Conservation (phyloP, 1,139 yeast genomes). For the Tardiomyces depauwii region DNA sequence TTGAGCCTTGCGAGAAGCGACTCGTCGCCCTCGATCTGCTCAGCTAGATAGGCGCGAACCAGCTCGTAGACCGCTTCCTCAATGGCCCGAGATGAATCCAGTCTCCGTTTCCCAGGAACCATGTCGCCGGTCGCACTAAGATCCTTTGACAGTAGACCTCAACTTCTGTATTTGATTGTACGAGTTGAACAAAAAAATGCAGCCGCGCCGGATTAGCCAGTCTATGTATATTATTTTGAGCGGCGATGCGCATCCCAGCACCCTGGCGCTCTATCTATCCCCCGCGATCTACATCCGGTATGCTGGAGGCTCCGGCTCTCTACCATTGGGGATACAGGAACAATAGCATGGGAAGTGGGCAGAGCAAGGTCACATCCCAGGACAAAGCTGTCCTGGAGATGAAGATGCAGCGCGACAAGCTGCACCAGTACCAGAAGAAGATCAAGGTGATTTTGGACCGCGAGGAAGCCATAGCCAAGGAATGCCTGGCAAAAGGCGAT, state of each 20-base stretch:
- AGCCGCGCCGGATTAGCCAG: neutral
- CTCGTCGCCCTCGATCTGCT: slow-evolving; percentile 6
- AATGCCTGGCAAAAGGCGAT: slow-evolving; percentile 44
- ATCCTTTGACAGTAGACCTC: too few species aligned
- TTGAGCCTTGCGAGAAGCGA: neutral
- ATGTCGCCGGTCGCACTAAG: neutral
- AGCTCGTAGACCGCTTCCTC: slow-evolving; percentile 8
- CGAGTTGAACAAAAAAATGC: neutral
- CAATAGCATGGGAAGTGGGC: slow-evolving; percentile 29
- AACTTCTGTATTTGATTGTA: too few species aligned
- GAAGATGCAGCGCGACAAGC: slow-evolving; percentile 77
- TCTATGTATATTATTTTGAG: too few species aligned
- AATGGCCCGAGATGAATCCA: neutral
- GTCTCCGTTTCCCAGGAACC: neutral
- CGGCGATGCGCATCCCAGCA: too few species aligned
- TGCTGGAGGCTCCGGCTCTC: too few species aligned
- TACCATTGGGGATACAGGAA: too few species aligned
- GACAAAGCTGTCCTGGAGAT: slow-evolving; percentile 79
- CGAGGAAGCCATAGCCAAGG: slow-evolving; percentile 48
- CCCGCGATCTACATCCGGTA: too few species aligned
- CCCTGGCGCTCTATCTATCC: too few species aligned
- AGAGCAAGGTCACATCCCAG: slow-evolving; percentile 54
- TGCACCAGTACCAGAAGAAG: slow-evolving; percentile 61
- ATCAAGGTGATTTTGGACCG: slow-evolving; percentile 44
- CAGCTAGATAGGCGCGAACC: slow-evolving; percentile 9